phyloP scores from a whole-genome alignment of 495 filamentous ascomycete species.

The Bryoglossum gracile region DNA sequence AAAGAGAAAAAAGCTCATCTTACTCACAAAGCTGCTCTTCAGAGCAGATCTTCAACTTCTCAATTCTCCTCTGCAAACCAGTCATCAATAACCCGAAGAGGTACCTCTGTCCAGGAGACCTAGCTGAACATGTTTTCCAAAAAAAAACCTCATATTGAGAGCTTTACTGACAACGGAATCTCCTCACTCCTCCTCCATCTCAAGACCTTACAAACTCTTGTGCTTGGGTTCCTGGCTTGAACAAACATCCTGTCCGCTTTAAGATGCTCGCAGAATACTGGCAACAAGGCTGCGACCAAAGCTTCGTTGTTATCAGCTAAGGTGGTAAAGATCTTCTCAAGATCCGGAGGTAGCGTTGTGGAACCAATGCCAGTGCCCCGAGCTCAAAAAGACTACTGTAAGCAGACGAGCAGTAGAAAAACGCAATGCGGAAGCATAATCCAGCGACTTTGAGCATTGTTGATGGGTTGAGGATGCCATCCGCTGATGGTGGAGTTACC shows the following conservation, averaged over 20 bases:
- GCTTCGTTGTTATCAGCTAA: not conserved
- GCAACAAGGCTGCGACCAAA: conserved; percentile 10
- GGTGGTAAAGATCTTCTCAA: conserved; percentile 7
- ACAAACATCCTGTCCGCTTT: conserved; percentile 10
- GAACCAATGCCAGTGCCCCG: too few species aligned
- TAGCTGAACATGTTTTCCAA: too few species aligned
- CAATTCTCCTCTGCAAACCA: conserved; percentile 12
- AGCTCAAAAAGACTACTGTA: too few species aligned
- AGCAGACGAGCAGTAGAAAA: too few species aligned
- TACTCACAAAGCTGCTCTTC: not conserved
- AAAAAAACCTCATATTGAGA: too few species aligned
- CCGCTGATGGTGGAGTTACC: not conserved
- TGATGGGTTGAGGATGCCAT: too few species aligned
- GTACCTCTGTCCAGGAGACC: too few species aligned
- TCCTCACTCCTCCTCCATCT: conserved; percentile 9
- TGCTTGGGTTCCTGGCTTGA: conserved; percentile 5
- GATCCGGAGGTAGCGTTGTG: conserved; percentile 5
- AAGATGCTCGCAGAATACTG: conserved; percentile 8
- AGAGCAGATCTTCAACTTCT: conserved; percentile 10
- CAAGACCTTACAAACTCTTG: conserved; percentile 7
- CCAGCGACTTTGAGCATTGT: too few species aligned
- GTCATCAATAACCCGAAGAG: not conserved
- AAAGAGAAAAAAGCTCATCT: too few species aligned
- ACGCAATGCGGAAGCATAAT: too few species aligned
- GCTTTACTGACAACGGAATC: not conserved